A percentile compares a stretch with the other conserved stretches of the same genome.
Evolutionary conservation across 495 filamentous ascomycete species (phyloP).

Genomic region (Tuber calosporum): DNA sequence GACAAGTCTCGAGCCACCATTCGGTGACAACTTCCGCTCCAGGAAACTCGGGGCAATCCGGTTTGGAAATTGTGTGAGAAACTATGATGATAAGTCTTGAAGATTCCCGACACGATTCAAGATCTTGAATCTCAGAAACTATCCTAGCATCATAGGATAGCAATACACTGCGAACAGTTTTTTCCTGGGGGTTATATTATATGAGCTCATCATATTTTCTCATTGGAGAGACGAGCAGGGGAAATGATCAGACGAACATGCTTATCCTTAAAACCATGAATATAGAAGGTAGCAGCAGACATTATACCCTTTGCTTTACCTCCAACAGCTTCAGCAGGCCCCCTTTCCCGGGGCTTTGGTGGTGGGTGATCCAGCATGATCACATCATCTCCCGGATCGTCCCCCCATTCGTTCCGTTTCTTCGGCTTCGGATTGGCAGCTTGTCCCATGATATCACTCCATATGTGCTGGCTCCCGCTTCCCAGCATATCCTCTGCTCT

Average conservation of each 20-base stretch:
- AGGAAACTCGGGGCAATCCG: conserved; percentile 46
- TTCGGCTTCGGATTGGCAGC: conserved; percentile 42
- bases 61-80: conserved; percentile 48
- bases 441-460: conserved; percentile 74
- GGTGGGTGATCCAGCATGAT: background rate
- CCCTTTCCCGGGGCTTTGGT: background rate
- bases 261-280: conserved; percentile 31
- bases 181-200: conserved; percentile 11
- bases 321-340: background rate
- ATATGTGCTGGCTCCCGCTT: conserved; percentile 72
- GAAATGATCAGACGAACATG: conserved; percentile 25
- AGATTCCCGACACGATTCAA: conserved; percentile 26
- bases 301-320: conserved; percentile 17
- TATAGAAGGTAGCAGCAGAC: conserved; percentile 26
- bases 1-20: conserved; percentile 86
- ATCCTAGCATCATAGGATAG: conserved; percentile 51
- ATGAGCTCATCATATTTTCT: conserved; percentile 10
- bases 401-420: conserved; percentile 43
- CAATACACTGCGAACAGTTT: conserved; percentile 49
- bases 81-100: conserved; percentile 51
- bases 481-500: conserved; percentile 70
- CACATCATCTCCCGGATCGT: conserved; percentile 39
- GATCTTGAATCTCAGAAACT: conserved; percentile 45
- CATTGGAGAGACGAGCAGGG: background rate
- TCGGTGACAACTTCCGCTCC: conserved; percentile 61